phyloP scores from a whole-genome alignment of 768 basidiomycete species.

The Leccinum fibrillosum region DNA sequence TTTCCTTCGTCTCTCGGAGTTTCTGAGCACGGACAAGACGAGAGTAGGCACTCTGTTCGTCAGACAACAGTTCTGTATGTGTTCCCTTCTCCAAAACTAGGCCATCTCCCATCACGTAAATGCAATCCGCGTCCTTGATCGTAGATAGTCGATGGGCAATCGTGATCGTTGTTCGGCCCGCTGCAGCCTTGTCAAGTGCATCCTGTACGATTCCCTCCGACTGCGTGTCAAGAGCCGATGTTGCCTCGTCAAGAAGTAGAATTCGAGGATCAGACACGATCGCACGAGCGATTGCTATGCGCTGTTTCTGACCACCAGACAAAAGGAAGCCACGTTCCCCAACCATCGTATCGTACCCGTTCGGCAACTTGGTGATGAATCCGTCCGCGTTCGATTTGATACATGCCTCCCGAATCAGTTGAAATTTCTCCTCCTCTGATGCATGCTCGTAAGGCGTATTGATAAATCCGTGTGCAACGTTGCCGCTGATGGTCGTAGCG shows the following conservation, averaged over 20 bases:
- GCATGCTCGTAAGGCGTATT: constrained; percentile 65
- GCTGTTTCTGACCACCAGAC: constrained; percentile 87
- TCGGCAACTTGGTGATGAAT: constrained; percentile 78
- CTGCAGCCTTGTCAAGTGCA: too few relatives aligned
- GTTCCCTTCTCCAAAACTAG: constrained; percentile 77
- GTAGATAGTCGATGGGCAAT: constrained; percentile 42
- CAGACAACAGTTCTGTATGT: constrained; percentile 62
- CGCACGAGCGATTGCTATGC: constrained; percentile 85
- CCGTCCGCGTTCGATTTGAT: constrained; percentile 87
- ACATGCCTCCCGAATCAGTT: constrained; percentile 78
- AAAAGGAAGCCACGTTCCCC: constrained; percentile 86
- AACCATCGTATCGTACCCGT: constrained; percentile 85
- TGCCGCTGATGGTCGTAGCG: constrained; percentile 76
- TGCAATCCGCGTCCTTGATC: constrained; percentile 79
- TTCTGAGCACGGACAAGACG: constrained; percentile 77
- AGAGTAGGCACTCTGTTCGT: constrained; percentile 64
- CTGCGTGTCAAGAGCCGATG: too few relatives aligned
- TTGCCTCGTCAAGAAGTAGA: too few relatives aligned
- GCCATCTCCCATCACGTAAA: constrained; percentile 90
- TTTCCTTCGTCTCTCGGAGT: constrained; percentile 55
- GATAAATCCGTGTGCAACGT: constrained; percentile 84
- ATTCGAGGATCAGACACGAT: constrained; percentile 50
- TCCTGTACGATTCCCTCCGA: too few relatives aligned
- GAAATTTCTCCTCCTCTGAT: constrained; percentile 70
- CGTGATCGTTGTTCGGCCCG: too few relatives aligned